Percentiles rank a stretch among this genome's conserved stretches.
Conservation (phyloP, 2,329 filamentous ascomycete genomes). For the Phyllosticta capitalensis region DNA sequence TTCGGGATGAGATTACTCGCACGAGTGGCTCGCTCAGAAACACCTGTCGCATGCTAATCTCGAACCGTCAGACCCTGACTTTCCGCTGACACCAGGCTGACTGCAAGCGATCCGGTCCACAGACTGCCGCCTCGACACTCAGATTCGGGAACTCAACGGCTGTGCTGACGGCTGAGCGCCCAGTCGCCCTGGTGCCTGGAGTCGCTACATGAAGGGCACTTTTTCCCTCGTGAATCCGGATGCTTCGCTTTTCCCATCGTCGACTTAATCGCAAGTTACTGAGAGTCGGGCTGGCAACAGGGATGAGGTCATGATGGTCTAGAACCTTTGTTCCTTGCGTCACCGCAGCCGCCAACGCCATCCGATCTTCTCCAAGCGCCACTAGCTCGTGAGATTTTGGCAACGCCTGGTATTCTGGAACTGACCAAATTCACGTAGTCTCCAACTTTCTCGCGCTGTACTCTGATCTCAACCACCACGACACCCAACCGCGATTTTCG, state of each 20-base stretch:
- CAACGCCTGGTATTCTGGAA: not conserved
- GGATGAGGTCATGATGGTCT: not conserved
- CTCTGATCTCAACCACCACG: not conserved
- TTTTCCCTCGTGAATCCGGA: not conserved
- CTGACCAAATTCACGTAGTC: not conserved
- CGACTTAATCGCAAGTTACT: not conserved
- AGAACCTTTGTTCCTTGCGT: not conserved
- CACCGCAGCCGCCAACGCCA: not conserved
- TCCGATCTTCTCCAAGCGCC: not conserved
- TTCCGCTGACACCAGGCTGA: not conserved
- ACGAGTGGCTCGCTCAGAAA: not conserved
- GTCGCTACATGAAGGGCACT: not conserved
- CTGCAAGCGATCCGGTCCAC: not conserved
- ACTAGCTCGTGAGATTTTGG: not conserved
- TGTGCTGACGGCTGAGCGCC: not conserved
- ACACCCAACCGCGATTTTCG: not conserved
- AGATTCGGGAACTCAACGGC: not conserved
- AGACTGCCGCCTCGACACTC: not conserved
- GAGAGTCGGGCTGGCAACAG: not conserved
- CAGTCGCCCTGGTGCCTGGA: not conserved
- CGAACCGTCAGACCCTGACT: not conserved
- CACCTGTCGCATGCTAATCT: not conserved
- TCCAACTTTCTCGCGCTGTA: not conserved
- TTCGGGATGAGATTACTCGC: not conserved
- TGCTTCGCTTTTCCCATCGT: not conserved